phyloP scores from a whole-genome alignment of 2,329 filamentous ascomycete species.

The Zymoseptoria pseudotritici region DNA sequence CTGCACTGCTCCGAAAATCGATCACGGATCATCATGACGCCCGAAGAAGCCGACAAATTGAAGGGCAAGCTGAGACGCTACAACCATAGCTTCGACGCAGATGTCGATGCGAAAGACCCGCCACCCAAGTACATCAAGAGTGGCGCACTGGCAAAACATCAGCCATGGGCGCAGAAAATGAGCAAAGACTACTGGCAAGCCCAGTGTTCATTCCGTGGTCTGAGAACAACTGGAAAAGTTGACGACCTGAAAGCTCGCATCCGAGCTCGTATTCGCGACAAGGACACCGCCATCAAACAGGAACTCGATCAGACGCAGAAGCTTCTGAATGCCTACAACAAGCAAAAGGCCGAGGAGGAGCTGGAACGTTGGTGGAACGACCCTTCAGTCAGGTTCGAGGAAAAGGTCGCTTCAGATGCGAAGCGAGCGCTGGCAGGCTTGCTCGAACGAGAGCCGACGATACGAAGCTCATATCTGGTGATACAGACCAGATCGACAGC shows the following conservation, averaged over 20 bases:
- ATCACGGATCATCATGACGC: background rate
- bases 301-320: background rate
- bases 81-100: background rate
- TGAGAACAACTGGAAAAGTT: background rate
- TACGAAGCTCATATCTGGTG: background rate
- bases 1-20: too few species aligned
- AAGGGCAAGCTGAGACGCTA: background rate
- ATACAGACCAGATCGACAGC: background rate
- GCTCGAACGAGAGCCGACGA: background rate
- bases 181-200: slow-evolving; percentile 5
- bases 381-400: background rate
- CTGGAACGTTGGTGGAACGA: slow-evolving; percentile 4
- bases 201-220: slow-evolving; percentile 10
- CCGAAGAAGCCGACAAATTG: background rate
- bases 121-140: background rate
- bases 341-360: background rate
- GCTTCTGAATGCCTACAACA: background rate
- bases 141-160: slow-evolving; percentile 4
- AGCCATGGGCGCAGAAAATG: slow-evolving; percentile 1
- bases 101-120: slow-evolving; percentile 3
- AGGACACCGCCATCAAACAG: background rate
- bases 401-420: background rate
- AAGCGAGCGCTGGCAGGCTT: background rate
- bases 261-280: background rate
- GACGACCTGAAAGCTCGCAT: slow-evolving; percentile 5